Evolutionary conservation across 2,329 filamentous ascomycete species (phyloP), one percentile per base, ranked within the genome.

Genomic region (Lasiodiplodia sp.): DNA sequence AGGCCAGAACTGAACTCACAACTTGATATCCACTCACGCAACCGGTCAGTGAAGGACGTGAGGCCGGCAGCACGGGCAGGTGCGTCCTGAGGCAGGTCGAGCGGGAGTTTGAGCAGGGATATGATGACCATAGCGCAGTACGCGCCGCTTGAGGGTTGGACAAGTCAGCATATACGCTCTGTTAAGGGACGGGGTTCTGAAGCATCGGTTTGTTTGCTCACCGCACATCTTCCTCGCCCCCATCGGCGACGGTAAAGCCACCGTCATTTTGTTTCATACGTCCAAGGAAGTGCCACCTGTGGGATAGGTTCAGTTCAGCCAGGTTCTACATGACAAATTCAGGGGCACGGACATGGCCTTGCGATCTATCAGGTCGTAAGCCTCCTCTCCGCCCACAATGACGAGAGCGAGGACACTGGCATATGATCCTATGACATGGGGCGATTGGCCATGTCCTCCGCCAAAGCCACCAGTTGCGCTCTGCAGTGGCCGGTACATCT

Each of bases 181-280:
- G 21, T 18, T 38, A 53, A 62, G 67, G 66, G 62, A 68, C 34
- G 21, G 57, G 38, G 37, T 28, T 44, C 28, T 44, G 25, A 4
- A n/a, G 44, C 44, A 14, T 38, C 28, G 69, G 34, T 44, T 52
- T 11, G 64, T 62, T 64, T 55, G 79, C 85, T 79, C 85, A 92
- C 91, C 93, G 89, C 70, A 97, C 92, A 79, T 99, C 96, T 80
- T 96, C 91, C 82, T 99, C 96, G 69, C 94, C 96, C 69, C 92
- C 93, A 62, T 91, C 82, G 64, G 90, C 90, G 84, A 99, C 92
- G 74, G 91, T 89, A 78, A 99, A 98, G n/a, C 93, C 93, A 63
- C 96, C 96, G 77, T 93, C 89, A 12, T 87, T 83, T 80, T 97
- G 92, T 84, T 98, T 99, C 77, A 98, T 85, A 49, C 85, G 85